phyloP scores from a whole-genome alignment of 1,139 yeast genomes.

The Hyphopichia wangnamkhiaoensis region DNA sequence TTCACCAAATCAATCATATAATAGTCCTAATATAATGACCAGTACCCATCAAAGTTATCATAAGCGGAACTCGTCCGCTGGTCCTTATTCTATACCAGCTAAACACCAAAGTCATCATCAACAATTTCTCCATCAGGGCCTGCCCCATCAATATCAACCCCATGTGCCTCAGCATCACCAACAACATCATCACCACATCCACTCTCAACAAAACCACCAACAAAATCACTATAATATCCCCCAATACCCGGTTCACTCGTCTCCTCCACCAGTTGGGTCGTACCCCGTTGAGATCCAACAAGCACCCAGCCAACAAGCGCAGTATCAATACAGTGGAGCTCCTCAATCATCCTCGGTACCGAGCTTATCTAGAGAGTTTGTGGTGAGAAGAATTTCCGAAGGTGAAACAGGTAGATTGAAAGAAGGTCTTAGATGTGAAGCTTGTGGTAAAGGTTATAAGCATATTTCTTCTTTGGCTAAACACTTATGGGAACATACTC shows the following conservation, averaged over 20 bases:
- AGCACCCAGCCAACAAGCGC: constrained; percentile 1
- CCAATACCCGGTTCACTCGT: no score
- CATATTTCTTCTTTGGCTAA: constrained; percentile 79
- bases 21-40: constrained; percentile 22
- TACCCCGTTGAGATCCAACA: background rate
- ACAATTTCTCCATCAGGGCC: constrained; percentile 8
- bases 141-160: constrained; percentile 11
- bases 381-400: constrained; percentile 78
- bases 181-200: constrained; percentile 11
- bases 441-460: constrained; percentile 88
- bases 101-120: constrained; percentile 27
- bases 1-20: no score
- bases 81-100: constrained; percentile 38
- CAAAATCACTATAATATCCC: constrained; percentile 4
- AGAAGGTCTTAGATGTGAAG: constrained; percentile 83
- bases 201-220: constrained; percentile 7
- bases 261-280: no score
- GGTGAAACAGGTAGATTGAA: constrained; percentile 84
- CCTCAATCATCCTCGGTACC: constrained; percentile 42
- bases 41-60: constrained; percentile 32
- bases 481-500: constrained; percentile 81
- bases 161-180: constrained; percentile 8
- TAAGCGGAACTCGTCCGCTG: constrained; percentile 29
- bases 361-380: constrained; percentile 67
- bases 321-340: constrained; percentile 5